Conservation (phyloP, 768 basidiomycete genomes). For the Leccinum pellstonianum region DNA sequence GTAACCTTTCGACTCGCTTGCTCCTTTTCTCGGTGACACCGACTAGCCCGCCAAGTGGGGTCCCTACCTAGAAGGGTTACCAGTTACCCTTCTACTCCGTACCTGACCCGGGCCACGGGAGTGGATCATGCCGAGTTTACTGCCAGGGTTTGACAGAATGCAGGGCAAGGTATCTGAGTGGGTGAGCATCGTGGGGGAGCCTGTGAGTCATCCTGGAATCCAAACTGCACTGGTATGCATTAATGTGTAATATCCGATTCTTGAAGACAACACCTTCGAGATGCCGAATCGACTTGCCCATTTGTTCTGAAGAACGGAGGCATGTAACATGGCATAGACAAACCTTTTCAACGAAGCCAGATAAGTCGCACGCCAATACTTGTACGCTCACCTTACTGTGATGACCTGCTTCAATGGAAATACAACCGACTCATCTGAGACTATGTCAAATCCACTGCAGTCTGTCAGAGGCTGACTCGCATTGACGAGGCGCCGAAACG, state of each 20-base stretch:
- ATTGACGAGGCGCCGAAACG: slow-evolving; percentile 85
- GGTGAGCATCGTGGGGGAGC: background rate
- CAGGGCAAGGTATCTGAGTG: background rate
- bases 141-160: background rate
- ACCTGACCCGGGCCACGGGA: background rate
- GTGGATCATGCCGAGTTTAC: background rate
- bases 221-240: background rate
- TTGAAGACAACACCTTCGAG: slow-evolving; percentile 91
- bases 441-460: background rate
- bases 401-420: slow-evolving; percentile 78
- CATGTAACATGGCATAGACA: slow-evolving; percentile 48
- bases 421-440: slow-evolving; percentile 48
- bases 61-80: background rate
- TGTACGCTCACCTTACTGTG: slow-evolving; percentile 58
- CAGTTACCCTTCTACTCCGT: background rate
- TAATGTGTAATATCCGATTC: slow-evolving; percentile 8
- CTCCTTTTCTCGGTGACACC: background rate
- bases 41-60: background rate
- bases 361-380: background rate
- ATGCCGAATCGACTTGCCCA: slow-evolving; percentile 53
- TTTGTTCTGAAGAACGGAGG: slow-evolving; percentile 70
- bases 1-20: background rate
- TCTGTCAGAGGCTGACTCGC: slow-evolving; percentile 47
- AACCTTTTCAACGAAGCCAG: background rate
- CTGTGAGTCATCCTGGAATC: background rate